These are phyloP conservation scores for Teunomyces panamensis DNA, from an alignment of 805 yeast species.

Conservation along the genomic window DNA sequence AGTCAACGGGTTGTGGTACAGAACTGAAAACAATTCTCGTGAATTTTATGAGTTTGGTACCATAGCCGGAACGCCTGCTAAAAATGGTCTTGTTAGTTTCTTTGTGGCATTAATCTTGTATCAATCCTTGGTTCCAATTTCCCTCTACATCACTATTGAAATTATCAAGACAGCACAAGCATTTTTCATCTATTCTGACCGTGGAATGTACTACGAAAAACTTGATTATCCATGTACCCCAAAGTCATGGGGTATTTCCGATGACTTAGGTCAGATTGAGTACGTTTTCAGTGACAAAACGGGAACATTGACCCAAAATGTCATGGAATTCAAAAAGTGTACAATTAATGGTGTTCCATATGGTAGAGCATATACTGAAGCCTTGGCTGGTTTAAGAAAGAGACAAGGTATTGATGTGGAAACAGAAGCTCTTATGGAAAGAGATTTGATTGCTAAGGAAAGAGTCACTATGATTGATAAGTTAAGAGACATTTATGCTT, in stretches of 20 bases:
- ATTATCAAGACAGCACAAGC: constrained; percentile 78
- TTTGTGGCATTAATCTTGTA: constrained; percentile 71
- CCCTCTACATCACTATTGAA: constrained; percentile 74
- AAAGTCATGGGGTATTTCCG: constrained; percentile 79
- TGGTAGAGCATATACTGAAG: constrained; percentile 77
- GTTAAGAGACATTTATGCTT: constrained; percentile 32
- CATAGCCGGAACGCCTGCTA: constrained; percentile 55
- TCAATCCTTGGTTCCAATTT: constrained; percentile 77
- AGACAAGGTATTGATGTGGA: constrained; percentile 62
- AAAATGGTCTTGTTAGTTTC: constrained; percentile 64
- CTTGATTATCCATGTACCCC: constrained; percentile 78
- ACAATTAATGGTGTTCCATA: constrained; percentile 65
- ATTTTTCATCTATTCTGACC: constrained; percentile 68
- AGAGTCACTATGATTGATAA: constrained; percentile 45
- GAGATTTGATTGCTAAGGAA: constrained; percentile 40
- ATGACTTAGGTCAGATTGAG: constrained; percentile 81
- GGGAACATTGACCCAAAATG: constrained; percentile 79
- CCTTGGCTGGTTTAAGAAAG: constrained; percentile 67
- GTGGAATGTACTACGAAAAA: constrained; percentile 63
- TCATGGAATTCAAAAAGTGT: constrained; percentile 80
- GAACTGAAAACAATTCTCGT: constrained; percentile 43
- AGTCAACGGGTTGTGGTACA: constrained; percentile 63
- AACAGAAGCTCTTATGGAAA: constrained; percentile 43
- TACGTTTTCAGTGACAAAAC: constrained; percentile 81
- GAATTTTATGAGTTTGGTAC: constrained; percentile 60